Conservation (phyloP, 345 rosid species). For the Euphorbia lathyris region DNA sequence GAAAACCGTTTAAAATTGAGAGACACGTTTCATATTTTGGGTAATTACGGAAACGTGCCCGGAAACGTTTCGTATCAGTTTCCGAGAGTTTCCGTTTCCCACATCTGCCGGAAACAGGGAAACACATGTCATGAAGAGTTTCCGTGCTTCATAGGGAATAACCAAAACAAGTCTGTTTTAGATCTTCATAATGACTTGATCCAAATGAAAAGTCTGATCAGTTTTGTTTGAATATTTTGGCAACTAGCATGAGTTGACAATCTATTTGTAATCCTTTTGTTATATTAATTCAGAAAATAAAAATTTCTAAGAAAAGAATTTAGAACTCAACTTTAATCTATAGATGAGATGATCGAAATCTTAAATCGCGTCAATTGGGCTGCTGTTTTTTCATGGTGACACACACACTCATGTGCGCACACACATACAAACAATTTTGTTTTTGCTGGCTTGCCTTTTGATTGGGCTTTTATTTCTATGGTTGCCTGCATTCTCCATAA, state of each 20-base stretch:
- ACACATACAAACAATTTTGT: neutral
- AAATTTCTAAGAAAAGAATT: neutral
- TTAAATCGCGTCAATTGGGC: neutral
- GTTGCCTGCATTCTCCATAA: slow-evolving; percentile 2
- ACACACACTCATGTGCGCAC: no score
- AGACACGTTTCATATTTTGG: no score
- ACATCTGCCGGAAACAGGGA: no score
- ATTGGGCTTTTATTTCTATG: slow-evolving; percentile 2
- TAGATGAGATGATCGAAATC: neutral
- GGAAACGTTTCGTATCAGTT: no score
- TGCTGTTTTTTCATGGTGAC: neutral
- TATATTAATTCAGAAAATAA: neutral
- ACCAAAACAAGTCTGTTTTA: neutral
- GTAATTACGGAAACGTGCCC: no score
- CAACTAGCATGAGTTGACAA: neutral
- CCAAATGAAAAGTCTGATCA: neutral
- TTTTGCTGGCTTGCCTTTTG: slow-evolving; percentile 3
- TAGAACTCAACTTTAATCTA: neutral
- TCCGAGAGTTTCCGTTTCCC: no score
- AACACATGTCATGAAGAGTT: no score
- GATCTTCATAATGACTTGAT: neutral
- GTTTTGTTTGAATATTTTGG: slow-evolving; percentile 1
- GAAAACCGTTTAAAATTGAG: no score
- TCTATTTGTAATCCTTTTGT: neutral
- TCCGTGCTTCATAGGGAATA: no score